Evolutionary conservation across 1,284 basidiomycete species (phyloP).

Genomic region (Inonotus hispidus): DNA sequence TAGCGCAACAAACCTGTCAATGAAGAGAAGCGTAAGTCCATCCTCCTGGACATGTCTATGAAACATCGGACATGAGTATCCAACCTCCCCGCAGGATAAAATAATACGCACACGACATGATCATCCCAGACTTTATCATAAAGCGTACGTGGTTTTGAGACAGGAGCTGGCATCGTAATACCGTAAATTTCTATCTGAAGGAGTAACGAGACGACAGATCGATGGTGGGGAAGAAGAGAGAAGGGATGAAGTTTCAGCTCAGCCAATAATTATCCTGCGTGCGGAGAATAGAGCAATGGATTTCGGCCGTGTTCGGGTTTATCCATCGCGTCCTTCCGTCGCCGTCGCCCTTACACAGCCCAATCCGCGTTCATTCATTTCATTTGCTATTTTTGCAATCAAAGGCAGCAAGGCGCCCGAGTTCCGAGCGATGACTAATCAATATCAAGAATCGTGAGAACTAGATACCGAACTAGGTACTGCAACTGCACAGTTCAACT

Average conservation of each 20-base stretch:
- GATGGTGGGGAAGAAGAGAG: neutral
- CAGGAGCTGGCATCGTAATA: conserved; percentile 13
- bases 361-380: conserved; percentile 3
- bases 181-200: neutral
- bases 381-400: neutral
- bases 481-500: conserved; percentile 14
- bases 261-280: neutral
- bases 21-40: conserved; percentile 87
- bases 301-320: conserved; percentile 29
- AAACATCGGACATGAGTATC: neutral
- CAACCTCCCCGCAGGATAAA: neutral
- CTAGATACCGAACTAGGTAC: neutral
- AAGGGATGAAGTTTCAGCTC: neutral
- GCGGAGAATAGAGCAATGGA: conserved; percentile 74
- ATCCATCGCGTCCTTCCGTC: neutral
- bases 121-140: conserved; percentile 98
- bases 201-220: no score
- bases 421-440: neutral
- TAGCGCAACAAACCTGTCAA: conserved; percentile 64
- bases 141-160: conserved; percentile 28
- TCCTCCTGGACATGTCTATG: conserved; percentile 69
- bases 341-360: neutral
- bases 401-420: no score
- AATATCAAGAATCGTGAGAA: neutral
- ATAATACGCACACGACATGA: conserved; percentile 73